Evolutionary conservation across 2,329 filamentous ascomycete species (phyloP).

Genomic region (Arthrobotrys musiformis): DNA sequence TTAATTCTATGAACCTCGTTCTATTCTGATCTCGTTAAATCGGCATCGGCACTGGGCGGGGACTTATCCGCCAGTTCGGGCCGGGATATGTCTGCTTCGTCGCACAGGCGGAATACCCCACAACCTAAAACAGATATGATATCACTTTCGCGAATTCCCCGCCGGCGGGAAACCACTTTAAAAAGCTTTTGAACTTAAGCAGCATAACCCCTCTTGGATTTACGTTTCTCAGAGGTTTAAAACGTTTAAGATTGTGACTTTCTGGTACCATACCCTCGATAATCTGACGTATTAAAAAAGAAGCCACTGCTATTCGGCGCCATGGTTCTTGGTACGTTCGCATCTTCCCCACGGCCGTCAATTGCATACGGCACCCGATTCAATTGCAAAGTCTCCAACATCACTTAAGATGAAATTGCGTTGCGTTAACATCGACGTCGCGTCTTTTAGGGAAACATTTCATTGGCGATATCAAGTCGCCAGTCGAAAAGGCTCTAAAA

Average conservation of each 20-base stretch:
- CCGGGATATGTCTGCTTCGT: slow-evolving; percentile 1
- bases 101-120: slow-evolving; percentile 44
- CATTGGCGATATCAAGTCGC: slow-evolving; percentile 40
- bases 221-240: background rate
- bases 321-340: slow-evolving; percentile 46
- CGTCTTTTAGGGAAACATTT: slow-evolving; percentile 53
- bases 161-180: background rate
- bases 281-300: background rate
- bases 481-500: slow-evolving; percentile 37
- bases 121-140: slow-evolving; percentile 34
- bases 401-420: slow-evolving; percentile 12
- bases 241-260: too few relatives aligned
- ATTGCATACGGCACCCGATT: background rate
- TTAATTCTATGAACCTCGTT: background rate
- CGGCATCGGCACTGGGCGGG: background rate
- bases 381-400: background rate
- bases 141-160: slow-evolving; percentile 25
- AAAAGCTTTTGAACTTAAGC: background rate
- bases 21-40: background rate
- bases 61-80: slow-evolving; percentile 23
- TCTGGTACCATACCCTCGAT: background rate
- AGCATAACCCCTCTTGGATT: background rate
- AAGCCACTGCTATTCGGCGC: background rate
- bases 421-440: background rate
- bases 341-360: background rate